Evolutionary conservation across 768 basidiomycete species (phyloP).

Genomic region (Rubroboletus satanas): DNA sequence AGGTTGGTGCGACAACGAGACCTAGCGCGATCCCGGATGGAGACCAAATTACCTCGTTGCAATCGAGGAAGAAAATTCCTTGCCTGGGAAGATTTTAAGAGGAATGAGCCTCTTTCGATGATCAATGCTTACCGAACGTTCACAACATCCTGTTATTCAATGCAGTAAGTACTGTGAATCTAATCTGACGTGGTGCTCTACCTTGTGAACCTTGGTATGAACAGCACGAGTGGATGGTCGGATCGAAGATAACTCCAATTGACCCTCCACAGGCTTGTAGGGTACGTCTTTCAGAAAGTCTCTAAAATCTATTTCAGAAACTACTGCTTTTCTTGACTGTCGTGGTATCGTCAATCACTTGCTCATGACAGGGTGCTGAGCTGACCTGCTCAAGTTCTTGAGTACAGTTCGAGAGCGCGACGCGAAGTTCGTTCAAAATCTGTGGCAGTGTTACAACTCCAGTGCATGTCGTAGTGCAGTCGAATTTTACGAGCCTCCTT

Average conservation of each 20-base stretch:
- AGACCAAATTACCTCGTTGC: constrained; percentile 22
- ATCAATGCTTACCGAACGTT: constrained; percentile 9
- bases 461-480: neutral
- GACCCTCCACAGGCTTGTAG: constrained; percentile 13
- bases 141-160: constrained; percentile 2
- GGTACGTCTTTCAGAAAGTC: neutral
- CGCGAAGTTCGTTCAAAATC: constrained; percentile 19
- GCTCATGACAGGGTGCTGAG: neutral
- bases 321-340: constrained; percentile 11
- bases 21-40: constrained; percentile 21
- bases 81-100: constrained; percentile 4
- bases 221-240: neutral
- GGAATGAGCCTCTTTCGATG: neutral
- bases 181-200: neutral
- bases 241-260: constrained; percentile 9
- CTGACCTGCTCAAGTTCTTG: constrained; percentile 24
- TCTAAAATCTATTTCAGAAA: constrained; percentile 18
- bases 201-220: constrained; percentile 11
- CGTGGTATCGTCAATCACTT: neutral
- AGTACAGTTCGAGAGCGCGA: constrained; percentile 11
- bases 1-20: constrained; percentile 22
- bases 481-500: constrained; percentile 16
- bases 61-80: constrained; percentile 10
- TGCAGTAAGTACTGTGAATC: neutral
- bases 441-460: constrained; percentile 5